Evolutionary conservation across 257 asterid genomes (phyloP), one percentile per base, ranked within the genome.

Genomic region (Petrea volubilis): DNA sequence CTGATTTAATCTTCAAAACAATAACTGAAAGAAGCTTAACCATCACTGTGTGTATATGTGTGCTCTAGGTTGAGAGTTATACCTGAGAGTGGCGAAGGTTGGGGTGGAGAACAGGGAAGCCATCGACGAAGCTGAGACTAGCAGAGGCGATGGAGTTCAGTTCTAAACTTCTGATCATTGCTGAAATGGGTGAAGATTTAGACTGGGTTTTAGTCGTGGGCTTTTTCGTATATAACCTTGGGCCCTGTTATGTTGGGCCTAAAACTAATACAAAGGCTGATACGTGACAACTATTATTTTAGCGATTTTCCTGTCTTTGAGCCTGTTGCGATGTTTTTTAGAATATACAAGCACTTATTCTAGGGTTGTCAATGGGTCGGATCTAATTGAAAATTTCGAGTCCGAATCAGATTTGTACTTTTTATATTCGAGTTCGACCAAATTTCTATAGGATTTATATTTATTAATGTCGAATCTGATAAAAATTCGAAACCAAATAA

Each of bases 41-140:
- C 12, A n/a, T 13, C 10, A 8, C 17, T 38, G 15, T 5, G 14
- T 2, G 50, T 20, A 18, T 21, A 36, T 17, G 38, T 29, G 9
- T 46, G 28, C 13, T 9, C 14, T n/a, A 1, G 70, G 38, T 6
- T 25, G 68, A 50, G 62, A 56, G 51, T 12, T 53, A 41, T 57
- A 82, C 87, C 83, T 71, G 79, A 70, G 34, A 70, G 67, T 36
- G 40, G 77, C 64, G 21, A 78, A 60, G 62, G 74, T 40, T 47
- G 85, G 43, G 65, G 77, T 21, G 46, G 77, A 23, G 64, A 76
- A 53, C 40, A 76, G 69, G 70, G 84, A 71, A 68, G 85, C 81
- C 83, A 81, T 81, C 44, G 73, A 24, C 31, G 43, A 31, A 73
- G 75, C 73, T 7, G 33, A 12, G 20, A 14, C 1, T 2, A 20